phyloP scores from a whole-genome alignment of 306 rosid genomes.

The Vigna angularis region DNA sequence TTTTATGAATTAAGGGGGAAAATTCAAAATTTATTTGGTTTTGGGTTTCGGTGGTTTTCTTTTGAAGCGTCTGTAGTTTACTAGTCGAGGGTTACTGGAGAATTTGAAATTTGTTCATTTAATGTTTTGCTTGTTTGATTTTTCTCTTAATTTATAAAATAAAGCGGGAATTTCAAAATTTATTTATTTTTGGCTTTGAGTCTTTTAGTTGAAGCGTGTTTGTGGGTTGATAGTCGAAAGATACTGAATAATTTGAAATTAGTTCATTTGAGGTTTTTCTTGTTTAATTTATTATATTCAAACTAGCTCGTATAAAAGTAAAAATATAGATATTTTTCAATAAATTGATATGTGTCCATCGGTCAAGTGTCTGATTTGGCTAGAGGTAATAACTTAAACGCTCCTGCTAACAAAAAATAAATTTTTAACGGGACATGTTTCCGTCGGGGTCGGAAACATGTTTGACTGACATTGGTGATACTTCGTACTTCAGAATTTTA shows the following conservation, averaged over 20 bases:
- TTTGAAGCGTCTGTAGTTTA: background rate
- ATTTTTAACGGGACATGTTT: too few species aligned
- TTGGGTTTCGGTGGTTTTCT: background rate
- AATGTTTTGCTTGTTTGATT: background rate
- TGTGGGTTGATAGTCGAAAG: too few species aligned
- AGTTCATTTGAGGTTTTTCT: background rate
- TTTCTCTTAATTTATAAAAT: background rate
- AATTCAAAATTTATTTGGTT: background rate
- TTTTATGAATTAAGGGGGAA: background rate
- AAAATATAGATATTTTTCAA: too few species aligned
- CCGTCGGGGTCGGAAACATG: too few species aligned
- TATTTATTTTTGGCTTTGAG: background rate
- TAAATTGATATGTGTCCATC: too few species aligned
- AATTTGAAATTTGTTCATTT: background rate
- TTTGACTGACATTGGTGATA: too few species aligned
- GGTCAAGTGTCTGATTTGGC: too few species aligned
- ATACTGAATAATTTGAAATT: too few species aligned
- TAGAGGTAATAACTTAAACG: too few species aligned
- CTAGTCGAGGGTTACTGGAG: background rate
- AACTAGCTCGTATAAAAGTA: too few species aligned
- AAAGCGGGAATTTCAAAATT: background rate
- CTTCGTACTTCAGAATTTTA: background rate
- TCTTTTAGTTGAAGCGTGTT: too few species aligned
- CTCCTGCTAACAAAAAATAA: too few species aligned
- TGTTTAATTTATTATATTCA: background rate